Percentiles rank a stretch among this genome's conserved stretches.
These are phyloP conservation scores for Dendrothele bispora DNA, from an alignment of 768 basidiomycete genomes.

Conservation along the genomic window DNA sequence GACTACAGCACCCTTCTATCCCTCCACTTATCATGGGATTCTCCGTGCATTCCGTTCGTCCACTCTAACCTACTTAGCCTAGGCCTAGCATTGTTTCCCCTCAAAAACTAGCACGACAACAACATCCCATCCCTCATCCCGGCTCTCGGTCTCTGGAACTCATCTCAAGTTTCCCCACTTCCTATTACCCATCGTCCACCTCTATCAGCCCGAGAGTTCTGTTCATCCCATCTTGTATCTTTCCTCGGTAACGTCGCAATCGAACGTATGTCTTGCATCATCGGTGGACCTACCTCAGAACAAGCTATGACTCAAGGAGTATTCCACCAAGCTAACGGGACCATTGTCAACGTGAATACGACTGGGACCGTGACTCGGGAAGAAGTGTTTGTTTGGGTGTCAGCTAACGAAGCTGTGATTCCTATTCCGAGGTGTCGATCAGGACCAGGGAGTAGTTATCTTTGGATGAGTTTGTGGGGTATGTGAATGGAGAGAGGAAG, in stretches of 20 bases:
- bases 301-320: conserved; percentile 5
- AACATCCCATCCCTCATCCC: conserved; percentile 41
- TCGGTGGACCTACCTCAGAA: conserved; percentile 10
- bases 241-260: conserved; percentile 43
- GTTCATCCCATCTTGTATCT: conserved; percentile 36
- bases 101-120: conserved; percentile 48
- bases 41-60: conserved; percentile 27
- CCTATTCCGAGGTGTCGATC: conserved; percentile 38
- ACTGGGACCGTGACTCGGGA: background rate
- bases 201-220: conserved; percentile 32
- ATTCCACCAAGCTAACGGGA: background rate
- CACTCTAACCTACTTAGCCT: background rate
- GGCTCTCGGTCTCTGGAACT: conserved; percentile 44
- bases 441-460: conserved; percentile 40
- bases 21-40: conserved; percentile 42
- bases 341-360: background rate
- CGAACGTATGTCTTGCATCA: conserved; percentile 37
- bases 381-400: conserved; percentile 33
- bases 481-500: conserved; percentile 26
- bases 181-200: conserved; percentile 35
- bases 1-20: conserved; percentile 16
- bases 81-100: no score
- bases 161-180: conserved; percentile 19
- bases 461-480: conserved; percentile 29
- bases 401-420: conserved; percentile 40